Base-by-base conservation (phyloP, 495 filamentous ascomycete species). In the Parathielavia hyrcaniae region DNA sequence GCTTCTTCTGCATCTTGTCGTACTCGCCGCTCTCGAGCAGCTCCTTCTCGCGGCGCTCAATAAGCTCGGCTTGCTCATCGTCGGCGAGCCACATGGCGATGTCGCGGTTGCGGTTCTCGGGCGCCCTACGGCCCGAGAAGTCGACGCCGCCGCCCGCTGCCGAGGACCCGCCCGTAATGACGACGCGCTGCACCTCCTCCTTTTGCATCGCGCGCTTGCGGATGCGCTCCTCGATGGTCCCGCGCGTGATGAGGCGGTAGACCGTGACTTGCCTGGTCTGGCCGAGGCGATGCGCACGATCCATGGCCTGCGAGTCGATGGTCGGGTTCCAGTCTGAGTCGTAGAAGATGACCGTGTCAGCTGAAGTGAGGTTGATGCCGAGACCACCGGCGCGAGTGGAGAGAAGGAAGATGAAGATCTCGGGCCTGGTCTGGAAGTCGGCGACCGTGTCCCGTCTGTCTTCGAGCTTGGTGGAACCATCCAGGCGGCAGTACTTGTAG, bases 301-400 rank as follows among this genome's bases (percentile, higher is more conserved):
- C 93, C 95, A 97, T 97, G 69, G 93, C 93, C 69, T 98, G 93
- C 23, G 87, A 91, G 72, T 98, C 93, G 66, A 98, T 97, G 17
- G 93, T 98, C 30, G 93, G 93, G 71, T 98, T 98, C 93, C 93
- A 98, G 69, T 98, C 93, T 11, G 89, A 95, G 65, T 98, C 93
- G 79, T 98, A 98, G 81, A 98, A 98, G 69, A 98, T 98, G 70
- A 98, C 93, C 8, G 92, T 98, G 64, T 85, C 82, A 44, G 88
- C 93, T 19, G 86, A 84, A 1, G 93, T 98, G 62, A 98, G 77
- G 68, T 98, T 98, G 79, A 98, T 97, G 73, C 93, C 93, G 36
- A 98, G 81, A 73, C 93, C 93, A 82, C 93, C 93, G 34, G 93
- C 95, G 71, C 93, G 90, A 4, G 95, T 98, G 30, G 88, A 93